Evolutionary conservation across 257 asterid species (phyloP).

Genomic region (Mitragyna speciosa): DNA sequence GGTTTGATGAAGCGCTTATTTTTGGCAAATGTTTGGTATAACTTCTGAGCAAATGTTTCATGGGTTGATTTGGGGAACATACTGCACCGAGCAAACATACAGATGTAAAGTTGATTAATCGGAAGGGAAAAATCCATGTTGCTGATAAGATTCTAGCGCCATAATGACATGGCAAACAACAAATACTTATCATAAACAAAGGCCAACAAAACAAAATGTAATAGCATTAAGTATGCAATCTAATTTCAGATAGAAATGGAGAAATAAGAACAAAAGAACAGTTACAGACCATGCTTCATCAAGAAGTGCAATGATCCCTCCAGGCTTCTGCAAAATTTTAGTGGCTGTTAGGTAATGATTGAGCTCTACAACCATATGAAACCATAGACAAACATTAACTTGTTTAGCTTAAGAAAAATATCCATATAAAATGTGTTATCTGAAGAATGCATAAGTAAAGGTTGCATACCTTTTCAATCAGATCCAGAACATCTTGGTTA

Average conservation of each 20-base stretch:
- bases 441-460: slow-evolving; percentile 10
- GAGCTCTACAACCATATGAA: not conserved
- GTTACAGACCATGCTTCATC: slow-evolving; percentile 94
- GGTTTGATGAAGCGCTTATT: slow-evolving; percentile 97
- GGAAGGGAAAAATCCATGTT: not conserved
- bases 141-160: not conserved
- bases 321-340: slow-evolving; percentile 83
- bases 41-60: slow-evolving; percentile 98
- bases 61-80: slow-evolving; percentile 99
- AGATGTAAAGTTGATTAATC: slow-evolving; percentile 5
- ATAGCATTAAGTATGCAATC: not conserved
- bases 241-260: slow-evolving; percentile 7
- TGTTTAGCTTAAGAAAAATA: not conserved
- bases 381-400: not conserved
- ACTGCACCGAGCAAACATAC: slow-evolving; percentile 50
- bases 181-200: not conserved
- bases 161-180: not conserved
- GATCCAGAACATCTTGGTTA: slow-evolving; percentile 98
- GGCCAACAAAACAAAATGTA: not conserved
- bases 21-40: slow-evolving; percentile 90
- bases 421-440: not conserved
- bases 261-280: slow-evolving; percentile 8
- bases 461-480: slow-evolving; percentile 84
- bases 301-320: slow-evolving; percentile 93
- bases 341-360: not conserved